A percentile compares a stretch with the other conserved stretches of the same genome.
phyloP scores from a whole-genome alignment of 805 yeast genomes.

The Hanseniaspora guilliermondii region DNA sequence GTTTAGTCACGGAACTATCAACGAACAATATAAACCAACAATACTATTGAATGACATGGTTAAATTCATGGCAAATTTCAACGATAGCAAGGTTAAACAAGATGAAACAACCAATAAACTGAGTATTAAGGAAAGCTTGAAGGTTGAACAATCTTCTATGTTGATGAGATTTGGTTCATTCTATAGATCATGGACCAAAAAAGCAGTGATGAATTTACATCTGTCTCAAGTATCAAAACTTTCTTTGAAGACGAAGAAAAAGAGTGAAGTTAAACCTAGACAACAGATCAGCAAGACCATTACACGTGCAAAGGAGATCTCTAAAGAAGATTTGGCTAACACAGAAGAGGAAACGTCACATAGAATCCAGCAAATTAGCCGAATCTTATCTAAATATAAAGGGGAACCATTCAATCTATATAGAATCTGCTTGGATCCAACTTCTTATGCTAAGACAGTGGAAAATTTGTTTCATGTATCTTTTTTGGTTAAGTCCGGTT shows the following conservation, averaged over 20 bases:
- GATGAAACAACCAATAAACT: slow-evolving; percentile 2
- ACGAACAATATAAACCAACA: slow-evolving; percentile 1
- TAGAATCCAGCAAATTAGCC: slow-evolving; percentile 46
- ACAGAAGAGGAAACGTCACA: slow-evolving; percentile 52
- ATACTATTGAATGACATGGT: slow-evolving; percentile 9
- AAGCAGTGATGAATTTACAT: neutral
- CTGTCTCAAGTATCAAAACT: slow-evolving; percentile 5
- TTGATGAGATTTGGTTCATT: slow-evolving; percentile 11
- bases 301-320: slow-evolving; percentile 44
- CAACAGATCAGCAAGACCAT: slow-evolving; percentile 20
- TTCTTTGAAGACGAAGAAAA: slow-evolving; percentile 21
- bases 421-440: slow-evolving; percentile 59
- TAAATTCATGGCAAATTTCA: neutral
- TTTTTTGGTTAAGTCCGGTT: slow-evolving; percentile 66
- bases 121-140: neutral
- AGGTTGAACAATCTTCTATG: neutral
- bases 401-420: slow-evolving; percentile 43
- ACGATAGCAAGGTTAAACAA: neutral
- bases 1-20: slow-evolving; percentile 1
- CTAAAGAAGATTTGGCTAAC: slow-evolving; percentile 38
- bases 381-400: slow-evolving; percentile 27
- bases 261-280: slow-evolving; percentile 26
- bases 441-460: slow-evolving; percentile 61
- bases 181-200: slow-evolving; percentile 10
- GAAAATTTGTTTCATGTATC: slow-evolving; percentile 78